A percentile compares a stretch with the other conserved stretches of the same genome.
Conservation (phyloP, 2,329 filamentous ascomycete genomes). For the Botryotinia calthae region DNA sequence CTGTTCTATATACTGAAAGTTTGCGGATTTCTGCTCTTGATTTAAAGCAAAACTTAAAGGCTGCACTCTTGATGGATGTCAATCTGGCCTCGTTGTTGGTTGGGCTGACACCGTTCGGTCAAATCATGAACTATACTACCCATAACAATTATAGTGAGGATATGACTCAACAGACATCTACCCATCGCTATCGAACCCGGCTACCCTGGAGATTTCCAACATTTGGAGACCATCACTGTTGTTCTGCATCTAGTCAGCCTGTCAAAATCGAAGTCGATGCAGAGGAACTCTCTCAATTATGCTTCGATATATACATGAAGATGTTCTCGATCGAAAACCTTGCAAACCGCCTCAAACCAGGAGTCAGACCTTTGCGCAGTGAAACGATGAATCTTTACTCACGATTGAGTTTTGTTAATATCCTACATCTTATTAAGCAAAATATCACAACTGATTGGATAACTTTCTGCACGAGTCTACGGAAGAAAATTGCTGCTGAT, state of each 20-base stretch:
- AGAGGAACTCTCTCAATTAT: neutral
- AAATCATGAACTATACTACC: slow-evolving; percentile 1
- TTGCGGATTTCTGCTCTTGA: neutral
- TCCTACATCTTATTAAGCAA: neutral
- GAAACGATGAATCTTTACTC: neutral
- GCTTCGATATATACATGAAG: neutral
- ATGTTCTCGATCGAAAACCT: neutral
- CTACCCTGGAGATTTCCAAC: slow-evolving; percentile 1
- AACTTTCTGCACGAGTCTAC: neutral
- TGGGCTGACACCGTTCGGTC: neutral
- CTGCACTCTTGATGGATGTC: slow-evolving; percentile 1
- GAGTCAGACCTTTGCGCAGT: neutral
- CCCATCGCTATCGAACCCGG: neutral
- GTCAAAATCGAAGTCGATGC: neutral
- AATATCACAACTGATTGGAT: neutral
- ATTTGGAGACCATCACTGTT: neutral
- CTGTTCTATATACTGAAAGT: slow-evolving; percentile 5
- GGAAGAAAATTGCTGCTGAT: neutral
- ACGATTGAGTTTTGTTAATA: neutral
- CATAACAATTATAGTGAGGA: neutral
- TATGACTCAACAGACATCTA: neutral
- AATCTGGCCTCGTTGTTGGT: neutral
- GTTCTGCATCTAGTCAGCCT: neutral
- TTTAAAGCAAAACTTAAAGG: neutral
- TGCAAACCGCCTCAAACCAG: neutral